phyloP scores from a whole-genome alignment of 495 filamentous ascomycete species.

The Entonaema liquescens region DNA sequence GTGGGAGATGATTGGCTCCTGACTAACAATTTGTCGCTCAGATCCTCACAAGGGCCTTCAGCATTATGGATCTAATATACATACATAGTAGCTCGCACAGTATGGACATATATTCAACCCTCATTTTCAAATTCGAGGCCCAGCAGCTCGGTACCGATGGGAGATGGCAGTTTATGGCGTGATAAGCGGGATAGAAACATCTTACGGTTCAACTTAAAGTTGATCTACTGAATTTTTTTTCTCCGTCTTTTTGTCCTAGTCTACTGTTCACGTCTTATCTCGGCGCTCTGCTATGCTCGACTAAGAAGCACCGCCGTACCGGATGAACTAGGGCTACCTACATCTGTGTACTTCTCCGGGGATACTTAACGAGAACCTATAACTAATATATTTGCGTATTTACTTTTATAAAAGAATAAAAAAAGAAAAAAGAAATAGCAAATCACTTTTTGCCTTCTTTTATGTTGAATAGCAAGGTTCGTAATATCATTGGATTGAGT shows the following conservation, averaged over 20 bases:
- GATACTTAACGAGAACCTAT: background rate
- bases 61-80: conserved; percentile 10
- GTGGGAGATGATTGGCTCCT: conserved; percentile 22
- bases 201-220: conserved; percentile 17
- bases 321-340: background rate
- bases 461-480: background rate
- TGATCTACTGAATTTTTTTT: conserved; percentile 10
- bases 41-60: conserved; percentile 15
- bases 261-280: conserved; percentile 2
- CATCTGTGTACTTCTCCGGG: background rate
- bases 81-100: conserved; percentile 29
- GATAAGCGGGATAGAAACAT: conserved; percentile 33
- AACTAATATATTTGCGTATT: background rate
- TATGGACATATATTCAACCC: conserved; percentile 18
- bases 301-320: conserved; percentile 12
- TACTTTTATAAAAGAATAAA: background rate
- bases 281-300: background rate
- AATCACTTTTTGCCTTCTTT: background rate
- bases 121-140: conserved; percentile 18
- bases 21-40: conserved; percentile 6
- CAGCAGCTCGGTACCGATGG: conserved; percentile 40
- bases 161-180: conserved; percentile 41
- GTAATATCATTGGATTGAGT: conserved; percentile 27
- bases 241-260: conserved; percentile 5
- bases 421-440: background rate